Conservation (phyloP, 1,139 yeast species). For the Suhomyces taliae region DNA sequence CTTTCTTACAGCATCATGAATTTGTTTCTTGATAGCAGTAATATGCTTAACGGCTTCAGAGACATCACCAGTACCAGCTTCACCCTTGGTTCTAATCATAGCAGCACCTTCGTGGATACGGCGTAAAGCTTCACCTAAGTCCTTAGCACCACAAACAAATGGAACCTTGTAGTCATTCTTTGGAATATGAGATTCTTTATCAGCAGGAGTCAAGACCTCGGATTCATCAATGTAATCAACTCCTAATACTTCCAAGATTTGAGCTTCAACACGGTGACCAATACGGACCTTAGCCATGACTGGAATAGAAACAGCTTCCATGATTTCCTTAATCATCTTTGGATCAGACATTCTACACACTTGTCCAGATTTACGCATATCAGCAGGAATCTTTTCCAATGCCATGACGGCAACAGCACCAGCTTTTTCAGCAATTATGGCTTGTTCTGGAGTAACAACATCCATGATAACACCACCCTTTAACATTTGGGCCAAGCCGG, state of each 20-base stretch:
- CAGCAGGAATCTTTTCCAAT: conserved; percentile 82
- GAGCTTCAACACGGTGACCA: conserved; percentile 85
- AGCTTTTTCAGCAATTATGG: conserved; percentile 70
- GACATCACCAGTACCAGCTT: conserved; percentile 88
- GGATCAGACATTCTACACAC: conserved; percentile 92
- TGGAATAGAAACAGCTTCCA: conserved; percentile 70
- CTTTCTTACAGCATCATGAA: conserved; percentile 43
- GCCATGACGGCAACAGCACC: conserved; percentile 96
- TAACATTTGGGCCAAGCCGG: conserved; percentile 86
- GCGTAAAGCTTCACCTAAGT: conserved; percentile 82
- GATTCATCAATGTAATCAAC: conserved; percentile 85
- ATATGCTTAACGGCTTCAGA: conserved; percentile 85
- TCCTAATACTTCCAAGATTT: conserved; percentile 68
- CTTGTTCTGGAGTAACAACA: conserved; percentile 55
- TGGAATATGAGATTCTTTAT: conserved; percentile 63
- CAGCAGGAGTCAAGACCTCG: conserved; percentile 83
- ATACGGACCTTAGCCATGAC: conserved; percentile 90
- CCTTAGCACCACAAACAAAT: conserved; percentile 84
- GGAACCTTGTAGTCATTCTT: conserved; percentile 69
- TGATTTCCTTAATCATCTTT: conserved; percentile 72
- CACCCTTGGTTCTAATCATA: conserved; percentile 86
- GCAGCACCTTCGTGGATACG: conserved; percentile 85
- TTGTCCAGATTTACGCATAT: conserved; percentile 79
- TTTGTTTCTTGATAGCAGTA: conserved; percentile 57
- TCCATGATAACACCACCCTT: conserved; percentile 64